phyloP scores from a whole-genome alignment of 2,329 filamentous ascomycete genomes.

The Ophiostoma fasciatum region DNA sequence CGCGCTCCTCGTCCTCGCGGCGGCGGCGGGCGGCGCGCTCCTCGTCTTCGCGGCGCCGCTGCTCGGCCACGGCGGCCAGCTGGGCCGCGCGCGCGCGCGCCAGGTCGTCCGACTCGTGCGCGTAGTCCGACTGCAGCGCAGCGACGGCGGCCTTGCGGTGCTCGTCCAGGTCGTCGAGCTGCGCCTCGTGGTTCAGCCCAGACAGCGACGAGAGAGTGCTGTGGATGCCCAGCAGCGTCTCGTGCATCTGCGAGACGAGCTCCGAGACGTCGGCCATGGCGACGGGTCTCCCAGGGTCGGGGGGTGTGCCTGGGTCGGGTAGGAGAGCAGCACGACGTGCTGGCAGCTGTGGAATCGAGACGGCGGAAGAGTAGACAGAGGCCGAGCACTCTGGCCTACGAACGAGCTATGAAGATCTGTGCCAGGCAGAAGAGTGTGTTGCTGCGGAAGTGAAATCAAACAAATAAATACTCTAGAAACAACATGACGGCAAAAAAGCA shows the following conservation, averaged over 20 bases:
- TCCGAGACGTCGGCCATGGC: slow-evolving; percentile 22
- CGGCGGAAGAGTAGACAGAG: too few species aligned
- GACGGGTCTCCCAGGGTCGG: too few species aligned
- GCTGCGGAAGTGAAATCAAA: too few species aligned
- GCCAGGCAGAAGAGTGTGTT: too few species aligned
- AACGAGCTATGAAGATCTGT: too few species aligned
- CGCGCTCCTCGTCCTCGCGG: slow-evolving; percentile 22
- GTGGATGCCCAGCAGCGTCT: slow-evolving; percentile 26
- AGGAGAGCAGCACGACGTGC: too few species aligned
- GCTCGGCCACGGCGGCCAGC: slow-evolving; percentile 20
- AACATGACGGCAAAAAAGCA: neutral
- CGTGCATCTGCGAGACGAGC: slow-evolving; percentile 27
- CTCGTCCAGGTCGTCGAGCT: slow-evolving; percentile 25
- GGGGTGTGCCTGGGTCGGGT: too few species aligned
- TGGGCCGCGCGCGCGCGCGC: slow-evolving; percentile 17
- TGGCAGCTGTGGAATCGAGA: too few species aligned
- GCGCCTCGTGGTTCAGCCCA: slow-evolving; percentile 19
- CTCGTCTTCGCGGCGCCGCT: slow-evolving; percentile 26
- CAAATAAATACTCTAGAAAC: too few species aligned
- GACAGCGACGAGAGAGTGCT: slow-evolving; percentile 21
- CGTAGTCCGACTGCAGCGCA: slow-evolving; percentile 18
- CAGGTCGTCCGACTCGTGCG: slow-evolving; percentile 18
- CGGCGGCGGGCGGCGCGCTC: slow-evolving; percentile 22
- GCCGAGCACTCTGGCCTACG: too few species aligned
- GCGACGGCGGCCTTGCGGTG: slow-evolving; percentile 21